These are phyloP conservation scores for Tritrichomonas musculus DNA, from an alignment of 208 protist species.

Conservation along the genomic window DNA sequence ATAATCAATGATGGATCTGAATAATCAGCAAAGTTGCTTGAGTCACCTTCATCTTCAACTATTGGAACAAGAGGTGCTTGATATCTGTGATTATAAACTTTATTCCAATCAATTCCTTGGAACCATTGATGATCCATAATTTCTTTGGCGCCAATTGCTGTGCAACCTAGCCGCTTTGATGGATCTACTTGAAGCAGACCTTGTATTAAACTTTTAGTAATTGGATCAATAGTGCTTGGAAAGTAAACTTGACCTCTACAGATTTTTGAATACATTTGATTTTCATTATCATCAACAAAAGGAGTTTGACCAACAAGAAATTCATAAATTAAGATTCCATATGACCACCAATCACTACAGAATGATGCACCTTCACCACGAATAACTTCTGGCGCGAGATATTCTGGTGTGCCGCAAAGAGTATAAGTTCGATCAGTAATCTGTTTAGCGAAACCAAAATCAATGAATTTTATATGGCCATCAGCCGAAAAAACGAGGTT, in stretches of 20 bases:
- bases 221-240: background rate
- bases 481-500: conserved; percentile 20
- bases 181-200: conserved; percentile 38
- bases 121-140: conserved; percentile 42
- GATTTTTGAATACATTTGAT: background rate
- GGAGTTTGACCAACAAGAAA: background rate
- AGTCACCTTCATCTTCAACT: background rate
- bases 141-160: conserved; percentile 40
- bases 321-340: conserved; percentile 1
- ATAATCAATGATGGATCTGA: background rate
- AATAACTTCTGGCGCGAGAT: conserved; percentile 49
- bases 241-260: background rate
- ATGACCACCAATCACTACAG: conserved; percentile 20
- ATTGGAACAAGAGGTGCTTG: conserved; percentile 6
- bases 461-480: conserved; percentile 28
- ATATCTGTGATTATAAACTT: background rate
- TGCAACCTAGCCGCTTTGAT: conserved; percentile 36
- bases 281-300: background rate
- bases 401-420: conserved; percentile 59
- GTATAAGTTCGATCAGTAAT: conserved; percentile 49
- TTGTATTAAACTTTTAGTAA: background rate
- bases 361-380: conserved; percentile 18
- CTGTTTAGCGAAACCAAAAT: conserved; percentile 41
- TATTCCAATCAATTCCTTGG: conserved; percentile 11
- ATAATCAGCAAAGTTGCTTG: conserved; percentile 24